Conservation (phyloP, 352 stramenopile genomes). For the Phytophthora pluvialis region DNA sequence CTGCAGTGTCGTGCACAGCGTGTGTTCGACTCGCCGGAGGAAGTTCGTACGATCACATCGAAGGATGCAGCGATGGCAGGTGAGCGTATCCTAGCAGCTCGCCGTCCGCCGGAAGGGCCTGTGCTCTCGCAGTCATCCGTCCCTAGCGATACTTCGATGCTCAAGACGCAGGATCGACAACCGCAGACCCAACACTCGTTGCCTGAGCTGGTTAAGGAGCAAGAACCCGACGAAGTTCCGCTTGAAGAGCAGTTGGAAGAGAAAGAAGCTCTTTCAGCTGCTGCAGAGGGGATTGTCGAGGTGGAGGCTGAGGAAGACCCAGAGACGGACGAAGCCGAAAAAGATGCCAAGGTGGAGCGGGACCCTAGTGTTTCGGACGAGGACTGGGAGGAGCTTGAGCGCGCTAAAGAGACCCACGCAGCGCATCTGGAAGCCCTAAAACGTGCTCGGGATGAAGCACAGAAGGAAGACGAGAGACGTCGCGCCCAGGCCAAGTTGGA, state of each 20-base stretch:
- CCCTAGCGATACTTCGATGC: constrained; percentile 1
- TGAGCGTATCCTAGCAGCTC: constrained; percentile 40
- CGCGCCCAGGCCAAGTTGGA: constrained; percentile 47
- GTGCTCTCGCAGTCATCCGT: constrained; percentile 37
- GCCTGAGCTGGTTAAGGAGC: constrained; percentile 5
- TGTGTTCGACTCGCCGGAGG: constrained; percentile 47
- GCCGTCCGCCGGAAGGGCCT: constrained; percentile 44
- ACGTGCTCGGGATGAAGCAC: constrained; percentile 37
- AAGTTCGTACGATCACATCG: constrained; percentile 55
- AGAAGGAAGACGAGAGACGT: constrained; percentile 45
- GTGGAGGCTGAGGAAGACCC: constrained; percentile 34
- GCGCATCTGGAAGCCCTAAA: constrained; percentile 41
- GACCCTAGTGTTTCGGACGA: constrained; percentile 69
- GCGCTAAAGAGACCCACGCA: constrained; percentile 59
- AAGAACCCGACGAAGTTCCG: constrained; percentile 9
- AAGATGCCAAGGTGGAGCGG: constrained; percentile 27
- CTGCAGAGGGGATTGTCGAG: constrained; percentile 8
- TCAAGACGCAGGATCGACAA: constrained; percentile 6
- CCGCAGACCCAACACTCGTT: neutral
- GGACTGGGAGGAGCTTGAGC: constrained; percentile 72
- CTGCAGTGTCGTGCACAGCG: constrained; percentile 70
- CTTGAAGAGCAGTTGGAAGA: constrained; percentile 22
- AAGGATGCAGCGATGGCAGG: constrained; percentile 51
- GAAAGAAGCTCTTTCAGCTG: neutral
- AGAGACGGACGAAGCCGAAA: constrained; percentile 21